These are phyloP conservation scores for Helianthus tuberosus DNA, from an alignment of 129 eudicot genomes.

Conservation along the genomic window DNA sequence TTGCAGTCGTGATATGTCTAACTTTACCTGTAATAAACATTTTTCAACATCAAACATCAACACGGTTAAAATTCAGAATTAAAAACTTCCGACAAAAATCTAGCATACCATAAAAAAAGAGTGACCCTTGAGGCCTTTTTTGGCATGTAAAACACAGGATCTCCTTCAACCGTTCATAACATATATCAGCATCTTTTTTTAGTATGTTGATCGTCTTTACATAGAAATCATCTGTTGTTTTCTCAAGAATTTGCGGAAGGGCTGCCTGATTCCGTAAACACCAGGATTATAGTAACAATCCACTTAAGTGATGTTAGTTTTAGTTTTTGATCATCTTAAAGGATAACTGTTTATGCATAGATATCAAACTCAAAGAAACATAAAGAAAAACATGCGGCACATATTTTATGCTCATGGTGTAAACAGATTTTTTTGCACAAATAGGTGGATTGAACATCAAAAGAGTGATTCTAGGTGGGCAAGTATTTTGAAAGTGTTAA, in stretches of 20 bases:
- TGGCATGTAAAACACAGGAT: constrained; percentile 53
- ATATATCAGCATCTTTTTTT: constrained; percentile 42
- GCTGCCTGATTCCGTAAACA: constrained; percentile 50
- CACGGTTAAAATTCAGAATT: neutral
- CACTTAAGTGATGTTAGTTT: neutral
- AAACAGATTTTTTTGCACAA: no score
- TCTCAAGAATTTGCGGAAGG: constrained; percentile 59
- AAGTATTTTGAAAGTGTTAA: no score
- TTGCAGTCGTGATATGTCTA: constrained; percentile 47
- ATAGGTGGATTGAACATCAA: no score
- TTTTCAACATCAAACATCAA: neutral
- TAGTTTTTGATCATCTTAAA: neutral
- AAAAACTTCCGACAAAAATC: neutral
- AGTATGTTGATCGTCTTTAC: constrained; percentile 34
- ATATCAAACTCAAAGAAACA: neutral
- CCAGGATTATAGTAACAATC: neutral
- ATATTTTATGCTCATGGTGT: neutral
- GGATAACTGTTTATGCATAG: neutral
- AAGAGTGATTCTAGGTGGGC: no score
- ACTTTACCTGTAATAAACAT: constrained; percentile 51
- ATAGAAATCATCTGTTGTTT: constrained; percentile 48
- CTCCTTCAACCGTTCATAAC: constrained; percentile 42
- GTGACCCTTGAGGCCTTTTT: constrained; percentile 59
- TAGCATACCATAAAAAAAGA: constrained; percentile 51
- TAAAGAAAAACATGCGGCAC: neutral